Evolutionary conservation across 2,329 filamentous ascomycete species (phyloP).

Genomic region (Metarhizium robertsii): DNA sequence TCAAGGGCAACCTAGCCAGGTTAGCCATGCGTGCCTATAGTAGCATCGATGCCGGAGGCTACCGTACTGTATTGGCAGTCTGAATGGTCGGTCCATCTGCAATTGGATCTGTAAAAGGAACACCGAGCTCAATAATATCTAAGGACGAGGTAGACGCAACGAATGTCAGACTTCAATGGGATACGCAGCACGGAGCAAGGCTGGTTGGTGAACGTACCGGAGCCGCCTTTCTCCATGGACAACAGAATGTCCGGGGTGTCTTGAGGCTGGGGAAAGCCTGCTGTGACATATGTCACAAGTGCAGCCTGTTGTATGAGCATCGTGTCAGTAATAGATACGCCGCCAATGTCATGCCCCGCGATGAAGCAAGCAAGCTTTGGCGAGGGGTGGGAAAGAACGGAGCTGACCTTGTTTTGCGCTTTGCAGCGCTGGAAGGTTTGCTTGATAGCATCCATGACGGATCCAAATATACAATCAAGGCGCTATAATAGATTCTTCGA

Average conservation of each 20-base stretch:
- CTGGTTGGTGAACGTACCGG: slow-evolving; percentile 46
- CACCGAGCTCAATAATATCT: slow-evolving; percentile 90
- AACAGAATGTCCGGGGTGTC: slow-evolving; percentile 78
- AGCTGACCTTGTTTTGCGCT: slow-evolving; percentile 45
- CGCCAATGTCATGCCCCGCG: neutral
- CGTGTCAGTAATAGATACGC: neutral
- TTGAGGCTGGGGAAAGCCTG: slow-evolving; percentile 77
- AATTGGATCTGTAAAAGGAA: slow-evolving; percentile 96
- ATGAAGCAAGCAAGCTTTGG: neutral
- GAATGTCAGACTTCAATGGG: neutral
- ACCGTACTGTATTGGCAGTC: slow-evolving; percentile 72
- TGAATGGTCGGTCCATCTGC: slow-evolving; percentile 97
- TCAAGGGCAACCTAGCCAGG: slow-evolving; percentile 54
- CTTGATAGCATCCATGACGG: slow-evolving; percentile 45
- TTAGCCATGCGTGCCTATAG: slow-evolving; percentile 1
- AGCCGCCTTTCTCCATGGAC: slow-evolving; percentile 84
- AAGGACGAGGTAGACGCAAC: neutral
- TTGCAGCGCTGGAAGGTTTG: slow-evolving; percentile 52
- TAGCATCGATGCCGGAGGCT: slow-evolving; percentile 4
- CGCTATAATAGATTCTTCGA: slow-evolving; percentile 11
- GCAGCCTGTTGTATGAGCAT: slow-evolving; percentile 48
- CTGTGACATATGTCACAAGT: slow-evolving; percentile 92
- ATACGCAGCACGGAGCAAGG: neutral
- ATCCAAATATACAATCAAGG: neutral
- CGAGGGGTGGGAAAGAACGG: neutral